Evolutionary conservation across 345 rosid species (phyloP).

Genomic region (Euphorbia pulcherrima): DNA sequence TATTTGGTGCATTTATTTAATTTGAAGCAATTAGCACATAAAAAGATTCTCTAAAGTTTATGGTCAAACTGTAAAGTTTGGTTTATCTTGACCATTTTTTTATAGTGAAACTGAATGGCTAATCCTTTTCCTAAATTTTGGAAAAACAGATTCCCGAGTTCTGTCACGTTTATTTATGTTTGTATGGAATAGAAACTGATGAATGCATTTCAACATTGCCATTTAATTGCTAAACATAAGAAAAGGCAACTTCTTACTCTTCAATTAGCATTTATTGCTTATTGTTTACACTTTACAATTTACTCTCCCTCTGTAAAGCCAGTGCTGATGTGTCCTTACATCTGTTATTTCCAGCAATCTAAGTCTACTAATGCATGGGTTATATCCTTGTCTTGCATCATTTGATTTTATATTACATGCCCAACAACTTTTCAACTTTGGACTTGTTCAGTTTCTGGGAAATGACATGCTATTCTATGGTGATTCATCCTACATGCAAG

Average conservation of each 20-base stretch:
- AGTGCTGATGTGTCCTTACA: not conserved
- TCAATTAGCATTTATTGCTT: not conserved
- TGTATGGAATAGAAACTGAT: not conserved
- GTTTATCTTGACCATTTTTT: too few relatives aligned
- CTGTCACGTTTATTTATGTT: not conserved
- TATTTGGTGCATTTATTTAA: not conserved
- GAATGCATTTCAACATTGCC: conserved; percentile 1
- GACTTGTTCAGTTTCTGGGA: conserved; percentile 45
- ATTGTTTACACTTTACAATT: not conserved
- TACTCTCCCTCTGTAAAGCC: not conserved
- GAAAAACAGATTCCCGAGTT: not conserved
- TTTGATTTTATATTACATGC: not conserved
- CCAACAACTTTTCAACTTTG: not conserved
- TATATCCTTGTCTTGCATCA: not conserved
- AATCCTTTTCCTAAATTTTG: too few relatives aligned
- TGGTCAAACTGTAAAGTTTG: too few relatives aligned
- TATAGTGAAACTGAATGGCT: too few relatives aligned
- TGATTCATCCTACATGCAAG: conserved; percentile 53
- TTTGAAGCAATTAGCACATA: not conserved
- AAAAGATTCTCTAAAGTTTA: too few relatives aligned
- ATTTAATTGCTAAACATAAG: not conserved
- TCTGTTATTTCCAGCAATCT: not conserved
- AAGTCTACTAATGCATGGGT: not conserved
- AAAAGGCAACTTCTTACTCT: not conserved
- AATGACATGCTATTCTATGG: conserved; percentile 63